Percentiles rank a stretch among this genome's conserved stretches.
These are phyloP conservation scores for Bodo saltans DNA, from an alignment of 78 protist genomes.

Conservation along the genomic window DNA sequence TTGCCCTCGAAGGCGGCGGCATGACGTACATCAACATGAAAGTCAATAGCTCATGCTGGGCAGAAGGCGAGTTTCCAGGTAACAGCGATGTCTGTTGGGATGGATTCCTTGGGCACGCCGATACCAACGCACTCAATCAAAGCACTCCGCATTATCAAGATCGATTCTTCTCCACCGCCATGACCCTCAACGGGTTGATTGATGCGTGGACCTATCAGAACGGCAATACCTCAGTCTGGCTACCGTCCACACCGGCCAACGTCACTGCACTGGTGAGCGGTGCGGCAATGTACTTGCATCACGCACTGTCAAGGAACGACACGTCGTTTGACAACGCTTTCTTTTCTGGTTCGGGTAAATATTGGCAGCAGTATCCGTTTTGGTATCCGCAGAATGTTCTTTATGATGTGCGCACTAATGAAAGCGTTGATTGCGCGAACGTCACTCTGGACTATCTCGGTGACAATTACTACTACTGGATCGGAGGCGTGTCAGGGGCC, in stretches of 20 bases:
- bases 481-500: neutral
- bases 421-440: neutral
- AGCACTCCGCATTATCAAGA: neutral
- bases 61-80: neutral
- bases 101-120: neutral
- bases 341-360: neutral
- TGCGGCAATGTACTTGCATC: neutral
- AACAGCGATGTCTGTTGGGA: neutral
- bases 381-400: no score
- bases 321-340: neutral
- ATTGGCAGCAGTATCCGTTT: no score
- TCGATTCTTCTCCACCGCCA: neutral
- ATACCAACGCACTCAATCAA: neutral
- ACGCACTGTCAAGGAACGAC: neutral
- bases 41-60: neutral
- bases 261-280: no score
- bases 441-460: neutral
- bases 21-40: neutral
- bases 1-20: neutral
- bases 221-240: neutral
- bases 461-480: neutral
- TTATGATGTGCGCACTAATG: no score
- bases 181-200: neutral
- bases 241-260: neutral
- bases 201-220: neutral